Conservation (phyloP, 2,329 filamentous ascomycete genomes). For the Cladosporium austrohemisphaericum region DNA sequence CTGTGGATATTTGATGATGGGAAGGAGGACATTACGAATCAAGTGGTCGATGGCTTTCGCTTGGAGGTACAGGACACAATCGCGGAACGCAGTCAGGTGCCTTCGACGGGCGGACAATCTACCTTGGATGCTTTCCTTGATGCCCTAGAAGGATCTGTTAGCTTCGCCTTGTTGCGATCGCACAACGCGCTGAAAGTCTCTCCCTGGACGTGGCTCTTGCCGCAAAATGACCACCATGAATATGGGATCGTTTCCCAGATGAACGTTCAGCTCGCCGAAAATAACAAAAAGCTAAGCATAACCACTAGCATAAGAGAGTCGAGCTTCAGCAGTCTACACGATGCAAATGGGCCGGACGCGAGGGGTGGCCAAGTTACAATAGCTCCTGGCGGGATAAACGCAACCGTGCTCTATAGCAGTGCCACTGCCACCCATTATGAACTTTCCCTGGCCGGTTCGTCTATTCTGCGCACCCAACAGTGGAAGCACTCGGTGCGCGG, state of each 20-base stretch:
- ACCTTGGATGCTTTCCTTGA: constrained; percentile 15
- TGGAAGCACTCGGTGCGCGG: constrained; percentile 17
- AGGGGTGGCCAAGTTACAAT: neutral
- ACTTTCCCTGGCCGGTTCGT: no score
- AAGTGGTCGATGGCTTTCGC: neutral
- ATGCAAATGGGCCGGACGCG: no score
- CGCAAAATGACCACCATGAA: neutral
- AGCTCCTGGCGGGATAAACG: constrained; percentile 1
- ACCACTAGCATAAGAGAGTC: constrained; percentile 10
- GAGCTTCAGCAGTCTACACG: constrained; percentile 2
- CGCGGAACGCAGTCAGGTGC: neutral
- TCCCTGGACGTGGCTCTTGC: constrained; percentile 17
- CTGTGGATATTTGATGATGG: neutral
- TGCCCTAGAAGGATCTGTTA: constrained; percentile 20
- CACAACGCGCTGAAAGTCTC: constrained; percentile 9
- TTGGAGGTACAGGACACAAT: constrained; percentile 4
- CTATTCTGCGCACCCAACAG: neutral
- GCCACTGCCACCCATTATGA: neutral
- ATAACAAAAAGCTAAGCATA: constrained; percentile 15
- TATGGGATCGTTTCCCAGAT: constrained; percentile 3
- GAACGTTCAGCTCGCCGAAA: constrained; percentile 11
- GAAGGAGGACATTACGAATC: neutral
- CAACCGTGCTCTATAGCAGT: neutral
- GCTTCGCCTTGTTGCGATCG: constrained; percentile 8
- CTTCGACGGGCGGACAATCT: neutral